Base-by-base conservation (phyloP, 1,284 basidiomycete species). In the Trichosporon asahii region DNA sequence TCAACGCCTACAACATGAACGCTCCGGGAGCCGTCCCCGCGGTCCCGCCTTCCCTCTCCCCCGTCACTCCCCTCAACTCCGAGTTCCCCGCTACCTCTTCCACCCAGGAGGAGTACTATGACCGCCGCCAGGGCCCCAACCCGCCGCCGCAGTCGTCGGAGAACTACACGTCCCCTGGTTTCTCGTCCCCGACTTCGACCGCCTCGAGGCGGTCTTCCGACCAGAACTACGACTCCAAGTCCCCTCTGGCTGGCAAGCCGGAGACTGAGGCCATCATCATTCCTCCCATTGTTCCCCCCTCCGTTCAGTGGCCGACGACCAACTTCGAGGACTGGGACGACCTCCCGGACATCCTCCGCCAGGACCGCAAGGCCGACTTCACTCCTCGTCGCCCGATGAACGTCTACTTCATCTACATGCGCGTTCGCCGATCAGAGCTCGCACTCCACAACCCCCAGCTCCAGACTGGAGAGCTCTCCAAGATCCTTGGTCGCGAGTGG, bases 401-500 rank as follows among this genome's bases (percentile, higher is more conserved):
- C 67, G 72, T 69, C 63, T 74, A 70, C 69, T 74, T 74, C 57
- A 69, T 74, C 49, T 74, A 72, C 69, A 74, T 74, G 73, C 71
- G 69, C 5, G 49, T 70, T 1, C 73, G 73, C 14, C 69, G 73
- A 18, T 60, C 70, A n/a, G 65, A 72, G 67, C 69, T 72, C 12
- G 73, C 70, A 37, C 64, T 67, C 18, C 67, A 72, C 67, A 72
- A 74, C 66, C 70, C 70, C 1, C 65, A 66, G 66, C 63, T 74
- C 29, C 65, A 66, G 40, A 74, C 73, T 3, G 73, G 73, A 27
- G 67, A 74, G 44, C 65, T 74, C 5, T 74, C 73, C 46, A 74
- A 70, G 60, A 40, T 72, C 29, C 73, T 74, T 9, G 73, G 73
- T 12, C 70, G 68, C 61, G 73, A 74, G 64, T 74, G 73, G 73